Percentiles rank a stretch among this genome's conserved stretches.
Evolutionary conservation across 768 basidiomycete genomes (phyloP).

Genomic region (Calocera viscosa): DNA sequence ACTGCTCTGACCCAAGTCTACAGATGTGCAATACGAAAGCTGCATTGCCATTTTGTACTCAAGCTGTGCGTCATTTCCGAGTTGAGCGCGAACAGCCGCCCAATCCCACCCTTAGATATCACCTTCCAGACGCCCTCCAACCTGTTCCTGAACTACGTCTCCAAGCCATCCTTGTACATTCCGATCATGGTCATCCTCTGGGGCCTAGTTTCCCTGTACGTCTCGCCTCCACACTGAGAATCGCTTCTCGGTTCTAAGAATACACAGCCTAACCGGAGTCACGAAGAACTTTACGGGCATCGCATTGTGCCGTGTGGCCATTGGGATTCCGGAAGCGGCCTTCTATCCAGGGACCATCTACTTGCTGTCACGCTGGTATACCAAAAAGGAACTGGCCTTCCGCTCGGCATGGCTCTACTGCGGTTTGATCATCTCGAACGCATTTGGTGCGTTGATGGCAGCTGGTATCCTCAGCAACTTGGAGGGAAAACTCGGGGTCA

Average conservation of each 20-base stretch:
- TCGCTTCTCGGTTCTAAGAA: background rate
- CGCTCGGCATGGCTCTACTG: slow-evolving; percentile 49
- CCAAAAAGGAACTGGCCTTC: slow-evolving; percentile 46
- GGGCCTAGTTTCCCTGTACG: slow-evolving; percentile 42
- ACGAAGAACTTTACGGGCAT: slow-evolving; percentile 45
- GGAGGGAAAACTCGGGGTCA: slow-evolving; percentile 53
- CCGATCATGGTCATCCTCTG: slow-evolving; percentile 47
- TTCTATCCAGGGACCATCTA: slow-evolving; percentile 50
- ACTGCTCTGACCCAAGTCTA: background rate
- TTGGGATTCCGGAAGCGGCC: slow-evolving; percentile 49
- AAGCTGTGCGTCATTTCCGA: background rate
- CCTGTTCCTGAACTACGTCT: slow-evolving; percentile 8
- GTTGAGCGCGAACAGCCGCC: background rate
- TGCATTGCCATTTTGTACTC: slow-evolving; percentile 10
- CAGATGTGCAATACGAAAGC: slow-evolving; percentile 8
- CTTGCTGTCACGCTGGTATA: slow-evolving; percentile 32
- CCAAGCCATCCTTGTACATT: slow-evolving; percentile 51
- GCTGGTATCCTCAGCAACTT: slow-evolving; percentile 57
- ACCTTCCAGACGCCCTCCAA: slow-evolving; percentile 14
- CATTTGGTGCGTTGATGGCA: slow-evolving; percentile 59
- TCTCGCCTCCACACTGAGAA: background rate
- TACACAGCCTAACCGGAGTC: background rate
- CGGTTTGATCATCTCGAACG: slow-evolving; percentile 51
- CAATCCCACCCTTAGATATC: background rate
- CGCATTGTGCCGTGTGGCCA: slow-evolving; percentile 46